Percentiles rank a stretch among this genome's conserved stretches.
phyloP scores from a whole-genome alignment of 306 rosid genomes.

The Trifolium repens region DNA sequence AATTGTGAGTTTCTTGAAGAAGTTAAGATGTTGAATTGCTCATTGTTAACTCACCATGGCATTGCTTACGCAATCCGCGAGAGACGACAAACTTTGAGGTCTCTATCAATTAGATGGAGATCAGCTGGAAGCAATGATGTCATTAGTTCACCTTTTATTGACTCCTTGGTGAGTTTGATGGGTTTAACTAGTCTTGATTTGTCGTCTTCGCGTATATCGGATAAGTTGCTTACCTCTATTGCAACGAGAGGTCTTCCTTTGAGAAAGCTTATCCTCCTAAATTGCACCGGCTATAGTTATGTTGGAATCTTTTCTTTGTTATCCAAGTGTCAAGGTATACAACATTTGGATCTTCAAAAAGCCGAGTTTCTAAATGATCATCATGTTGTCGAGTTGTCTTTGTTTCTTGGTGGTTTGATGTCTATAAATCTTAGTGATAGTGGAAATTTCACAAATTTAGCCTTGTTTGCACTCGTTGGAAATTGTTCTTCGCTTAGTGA shows the following conservation, averaged over 20 bases:
- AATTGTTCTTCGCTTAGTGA: too few relatives aligned
- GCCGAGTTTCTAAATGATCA: conserved; percentile 56
- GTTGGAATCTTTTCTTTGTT: conserved; percentile 55
- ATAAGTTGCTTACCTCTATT: conserved; percentile 56
- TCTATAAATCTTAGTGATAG: neutral
- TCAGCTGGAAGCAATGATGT: neutral
- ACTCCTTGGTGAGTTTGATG: conserved; percentile 40
- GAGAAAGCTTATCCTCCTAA: conserved; percentile 53
- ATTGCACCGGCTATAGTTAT: conserved; percentile 45
- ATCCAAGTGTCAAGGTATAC: conserved; percentile 49
- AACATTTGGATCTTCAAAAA: conserved; percentile 55
- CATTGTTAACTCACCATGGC: conserved; percentile 46
- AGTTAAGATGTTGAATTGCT: conserved; percentile 37
- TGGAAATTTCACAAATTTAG: neutral
- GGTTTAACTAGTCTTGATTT: conserved; percentile 52
- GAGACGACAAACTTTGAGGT: conserved; percentile 53
- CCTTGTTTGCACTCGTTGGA: too few relatives aligned
- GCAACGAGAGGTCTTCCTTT: conserved; percentile 61
- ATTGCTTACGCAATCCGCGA: conserved; percentile 46
- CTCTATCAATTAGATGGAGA: neutral
- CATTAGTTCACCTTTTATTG: conserved; percentile 7
- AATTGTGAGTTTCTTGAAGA: conserved; percentile 52
- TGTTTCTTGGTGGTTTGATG: conserved; percentile 43
- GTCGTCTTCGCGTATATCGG: conserved; percentile 41
- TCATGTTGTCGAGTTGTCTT: conserved; percentile 51